Base-by-base conservation (phyloP, 805 yeast species). In the Lipomyces spencermartinsiae region DNA sequence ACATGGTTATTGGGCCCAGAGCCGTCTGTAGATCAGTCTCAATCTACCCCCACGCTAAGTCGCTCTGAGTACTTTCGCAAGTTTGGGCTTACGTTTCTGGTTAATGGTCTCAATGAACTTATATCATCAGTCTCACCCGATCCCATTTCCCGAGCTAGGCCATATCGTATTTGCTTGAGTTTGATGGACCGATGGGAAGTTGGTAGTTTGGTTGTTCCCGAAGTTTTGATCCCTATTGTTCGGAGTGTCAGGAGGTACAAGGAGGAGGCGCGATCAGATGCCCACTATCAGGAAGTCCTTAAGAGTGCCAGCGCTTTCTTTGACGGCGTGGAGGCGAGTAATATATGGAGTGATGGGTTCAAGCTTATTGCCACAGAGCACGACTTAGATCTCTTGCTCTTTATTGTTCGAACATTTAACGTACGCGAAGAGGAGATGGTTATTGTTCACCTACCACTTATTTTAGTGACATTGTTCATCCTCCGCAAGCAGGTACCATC, bases 141-240 rank as follows among this genome's bases (percentile, higher is more conserved):
- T 71, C 49, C 78, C 71, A 16, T 83, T 78, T 64, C 80, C 80
- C 66, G 72, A 35, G 79, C 86, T 1, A 84, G 82, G 29, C 87
- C 90, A 0, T 87, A 87, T 73, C 86, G 83, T 61, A 88, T 94
- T 5, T 83, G 92, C 1, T 80, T 89, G 3, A 86, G 95, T 0
- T 82, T 93, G 2, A 86, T 93, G 88, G 98, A 95, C 75, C 86
- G 92, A 69, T 95, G 98, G 98, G 99, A 95, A 78, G 88, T 95
- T 55, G 96, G 97, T 12, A 86, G 88, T 10, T 77, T 84, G 14
- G 80, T 94, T 0, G 87, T 93, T 0, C 96, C 97, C 0, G 78
- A 81, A 33, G 77, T 93, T 7, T 85, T 95, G 58, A 78, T 86
- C 0, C 94, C 96, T 0, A 81, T 91, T 2, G 77, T 95, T 60